Base-by-base conservation (phyloP, 495 filamentous ascomycete species). In the Sordaria brevicollis region DNA sequence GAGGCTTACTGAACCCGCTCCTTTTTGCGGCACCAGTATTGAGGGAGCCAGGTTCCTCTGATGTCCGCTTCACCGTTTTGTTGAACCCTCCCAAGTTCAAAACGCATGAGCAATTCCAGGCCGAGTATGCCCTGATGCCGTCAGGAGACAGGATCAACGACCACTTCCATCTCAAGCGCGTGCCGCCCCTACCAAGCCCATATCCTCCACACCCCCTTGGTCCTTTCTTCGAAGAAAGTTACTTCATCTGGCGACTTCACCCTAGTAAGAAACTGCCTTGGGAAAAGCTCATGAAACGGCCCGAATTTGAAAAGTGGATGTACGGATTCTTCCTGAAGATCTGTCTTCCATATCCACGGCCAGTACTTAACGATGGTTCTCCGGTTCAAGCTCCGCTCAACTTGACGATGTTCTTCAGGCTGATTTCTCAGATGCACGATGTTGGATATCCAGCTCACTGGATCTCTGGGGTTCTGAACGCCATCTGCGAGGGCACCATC, bases 401-500 rank as follows among this genome's bases (percentile, higher is more conserved):
- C 65, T 69, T 79, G 34, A 78, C 76, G 1, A 69, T 65, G 33
- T 75, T 81, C 57, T 19, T 80, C 29, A 74, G 79, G 15, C 71
- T 81, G n/a, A 65, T 81, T 1, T 67, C 66, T 2, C 74, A 76
- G 35, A 67, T 81, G 15, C 68, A 67, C 19, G 75, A 78, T 39
- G 35, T 78, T 11, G 80, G 80, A 13, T 82, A 81, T 62, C 80
- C 80, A 3, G 73, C 76, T 1, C 80, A 82, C 31, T 82, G 80
- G 80, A 69, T 80, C 3, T 77, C 78, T 1, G 38, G 35, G 1
- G 68, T 82, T 11, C 68, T 80, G 33, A 54, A 69, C 37, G 69
- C 71, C 37, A 70, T 81, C 13, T 69, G 76, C 4, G 34, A 66
- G 5, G 76, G 76, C 17, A 71, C 69, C 9, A 74, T 81, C n/a